Percentiles rank a stretch among this genome's conserved stretches.
Evolutionary conservation across 305 asterid species (phyloP).

Genomic region (Salvia sclarea): DNA sequence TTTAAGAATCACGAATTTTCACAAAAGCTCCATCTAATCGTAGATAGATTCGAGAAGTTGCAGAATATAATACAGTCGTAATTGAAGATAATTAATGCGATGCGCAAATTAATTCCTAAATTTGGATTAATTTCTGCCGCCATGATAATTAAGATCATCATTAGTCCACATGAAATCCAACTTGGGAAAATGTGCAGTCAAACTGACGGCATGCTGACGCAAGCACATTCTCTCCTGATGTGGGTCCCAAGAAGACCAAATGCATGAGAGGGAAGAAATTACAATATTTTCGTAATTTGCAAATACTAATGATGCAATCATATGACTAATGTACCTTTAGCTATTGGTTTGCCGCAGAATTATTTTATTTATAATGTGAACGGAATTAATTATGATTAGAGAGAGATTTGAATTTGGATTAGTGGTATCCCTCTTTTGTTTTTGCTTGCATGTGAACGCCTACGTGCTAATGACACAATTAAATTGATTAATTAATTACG

Average conservation of each 20-base stretch:
- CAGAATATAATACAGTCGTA: not conserved
- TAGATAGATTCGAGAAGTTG: not conserved
- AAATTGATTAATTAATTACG: not conserved
- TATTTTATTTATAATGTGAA: constrained; percentile 26
- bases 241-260: constrained; percentile 29
- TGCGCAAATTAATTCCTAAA: not conserved
- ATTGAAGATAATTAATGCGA: not conserved
- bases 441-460: constrained; percentile 33
- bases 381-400: constrained; percentile 20
- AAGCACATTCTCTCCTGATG: constrained; percentile 11
- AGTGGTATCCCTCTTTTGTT: constrained; percentile 11
- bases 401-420: constrained; percentile 7
- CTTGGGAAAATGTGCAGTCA: constrained; percentile 44
- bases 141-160: constrained; percentile 26
- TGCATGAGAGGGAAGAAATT: not conserved
- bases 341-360: not conserved
- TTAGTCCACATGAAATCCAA: constrained; percentile 19
- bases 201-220: constrained; percentile 36
- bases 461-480: constrained; percentile 6
- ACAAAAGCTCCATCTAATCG: not conserved
- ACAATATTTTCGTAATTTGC: constrained; percentile 16
- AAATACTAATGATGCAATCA: constrained; percentile 35
- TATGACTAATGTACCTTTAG: constrained; percentile 10
- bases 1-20: not conserved
- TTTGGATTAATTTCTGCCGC: not conserved